Percentiles rank a stretch among this genome's conserved stretches.
phyloP scores from a whole-genome alignment of 306 rosid species.

The Quercus suber region DNA sequence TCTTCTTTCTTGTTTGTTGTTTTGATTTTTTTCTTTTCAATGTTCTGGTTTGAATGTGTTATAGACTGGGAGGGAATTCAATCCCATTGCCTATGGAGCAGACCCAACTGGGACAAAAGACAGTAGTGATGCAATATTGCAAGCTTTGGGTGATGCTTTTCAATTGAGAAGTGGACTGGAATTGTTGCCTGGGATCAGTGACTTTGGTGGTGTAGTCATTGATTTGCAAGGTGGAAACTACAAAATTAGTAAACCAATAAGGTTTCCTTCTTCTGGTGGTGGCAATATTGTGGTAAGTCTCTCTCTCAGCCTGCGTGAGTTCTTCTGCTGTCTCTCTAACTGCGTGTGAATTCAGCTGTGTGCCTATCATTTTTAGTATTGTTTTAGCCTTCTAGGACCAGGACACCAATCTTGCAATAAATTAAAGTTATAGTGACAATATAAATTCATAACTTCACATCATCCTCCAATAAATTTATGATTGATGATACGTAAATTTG shows the following conservation, averaged over 20 bases:
- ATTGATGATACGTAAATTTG: no score
- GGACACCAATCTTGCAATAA: no score
- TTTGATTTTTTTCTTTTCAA: not conserved
- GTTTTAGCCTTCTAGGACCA: no score
- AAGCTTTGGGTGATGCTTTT: slow-evolving; percentile 48
- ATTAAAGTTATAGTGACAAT: no score
- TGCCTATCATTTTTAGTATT: no score
- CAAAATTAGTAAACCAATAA: slow-evolving; percentile 49
- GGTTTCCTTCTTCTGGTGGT: slow-evolving; percentile 44
- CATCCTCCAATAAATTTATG: no score
- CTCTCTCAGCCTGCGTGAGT: not conserved
- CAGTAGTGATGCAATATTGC: slow-evolving; percentile 42
- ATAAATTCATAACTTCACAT: no score
- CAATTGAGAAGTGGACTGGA: slow-evolving; percentile 29
- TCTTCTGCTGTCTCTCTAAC: not conserved
- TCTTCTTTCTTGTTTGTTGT: not conserved
- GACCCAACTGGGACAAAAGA: slow-evolving; percentile 59
- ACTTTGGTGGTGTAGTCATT: slow-evolving; percentile 58
- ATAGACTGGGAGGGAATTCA: slow-evolving; percentile 45
- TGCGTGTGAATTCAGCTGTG: no score
- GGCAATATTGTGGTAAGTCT: slow-evolving; percentile 65
- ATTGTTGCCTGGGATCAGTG: slow-evolving; percentile 47
- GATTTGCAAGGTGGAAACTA: slow-evolving; percentile 65
- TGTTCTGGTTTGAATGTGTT: not conserved
- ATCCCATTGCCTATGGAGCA: slow-evolving; percentile 54